phyloP scores from a whole-genome alignment of 805 yeast species.

The Saccharomycopsis olivae region DNA sequence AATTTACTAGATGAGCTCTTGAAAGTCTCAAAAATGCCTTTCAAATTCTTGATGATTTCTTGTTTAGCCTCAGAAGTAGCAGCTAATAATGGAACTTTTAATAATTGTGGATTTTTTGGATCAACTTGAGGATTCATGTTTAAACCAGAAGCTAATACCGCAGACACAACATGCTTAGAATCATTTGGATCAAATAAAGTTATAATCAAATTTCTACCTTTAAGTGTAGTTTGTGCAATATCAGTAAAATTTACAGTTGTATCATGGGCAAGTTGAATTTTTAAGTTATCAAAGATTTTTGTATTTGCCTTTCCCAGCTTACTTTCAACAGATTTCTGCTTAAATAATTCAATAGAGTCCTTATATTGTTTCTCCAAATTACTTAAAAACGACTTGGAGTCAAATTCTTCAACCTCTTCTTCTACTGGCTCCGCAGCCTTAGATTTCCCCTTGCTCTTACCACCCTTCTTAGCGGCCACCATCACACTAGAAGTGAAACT shows the following conservation, averaged over 20 bases:
- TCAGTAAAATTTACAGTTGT: slow-evolving; percentile 40
- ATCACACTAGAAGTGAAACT: not conserved
- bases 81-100: slow-evolving; percentile 68
- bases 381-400: slow-evolving; percentile 19
- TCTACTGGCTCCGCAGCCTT: slow-evolving; percentile 4
- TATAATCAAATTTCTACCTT: slow-evolving; percentile 52
- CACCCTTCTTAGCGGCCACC: too few species aligned
- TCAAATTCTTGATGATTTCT: slow-evolving; percentile 48
- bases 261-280: slow-evolving; percentile 38
- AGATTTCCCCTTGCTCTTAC: not conserved
- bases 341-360: slow-evolving; percentile 39
- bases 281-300: slow-evolving; percentile 48
- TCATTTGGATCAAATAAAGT: slow-evolving; percentile 82
- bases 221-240: slow-evolving; percentile 60
- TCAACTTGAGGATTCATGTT: slow-evolving; percentile 77
- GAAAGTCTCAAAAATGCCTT: slow-evolving; percentile 53
- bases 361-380: slow-evolving; percentile 35
- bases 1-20: slow-evolving; percentile 37
- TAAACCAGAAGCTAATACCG: slow-evolving; percentile 56
- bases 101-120: slow-evolving; percentile 57
- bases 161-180: slow-evolving; percentile 55
- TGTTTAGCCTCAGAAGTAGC: slow-evolving; percentile 55
- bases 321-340: slow-evolving; percentile 46
- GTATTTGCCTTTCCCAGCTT: slow-evolving; percentile 66
- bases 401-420: slow-evolving; percentile 13